Base-by-base conservation (phyloP, 2,329 filamentous ascomycete genomes). In the Fusarium coicis region DNA sequence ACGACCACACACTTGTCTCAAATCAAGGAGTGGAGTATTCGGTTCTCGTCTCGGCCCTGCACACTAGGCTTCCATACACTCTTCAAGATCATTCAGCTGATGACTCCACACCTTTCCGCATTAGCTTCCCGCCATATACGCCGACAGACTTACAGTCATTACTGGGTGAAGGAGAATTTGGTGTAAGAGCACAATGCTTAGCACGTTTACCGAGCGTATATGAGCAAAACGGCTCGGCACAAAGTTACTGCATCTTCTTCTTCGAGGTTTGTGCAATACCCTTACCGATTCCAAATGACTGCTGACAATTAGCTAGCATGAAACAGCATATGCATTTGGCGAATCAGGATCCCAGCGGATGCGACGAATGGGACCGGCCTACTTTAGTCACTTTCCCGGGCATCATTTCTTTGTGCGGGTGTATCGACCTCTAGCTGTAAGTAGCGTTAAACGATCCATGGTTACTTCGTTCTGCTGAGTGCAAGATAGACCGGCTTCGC, bases 331-430 rank as follows among this genome's bases (percentile, higher is more conserved):
- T 32, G 70, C 81, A 9, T 78, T 81, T 10, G 85, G 83, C 83
- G 82, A 81, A 67, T 77, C 81, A 23, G 76, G 81, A 5, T 74
- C 81, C 3, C 75, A 80, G 21, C 79, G 84, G 40, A 73, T 75
- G 57, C 81, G 81, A 52, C 81, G 81, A 30, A 77, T 82, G 23
- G 87, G 87, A 0, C 86, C 88, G 1, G 79, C 80, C 7, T 78
- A 80, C 46, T 90, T 88, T 68, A 81, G 81, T 42, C 79, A 79
- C 0, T 90, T 90, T 59, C 88, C 88, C 4, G 82, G 85, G 16
- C 88, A 90, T 65, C 88, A 90, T 74, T 89, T 88, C 76, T 90
- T 90, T 63, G 84, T 85, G 30, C 84, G 87, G 16, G 83, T 90
- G 10, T 90, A 87, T 71, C 85, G 88, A 30, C 87, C 85, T 19